Evolutionary conservation across 179 eudicot genomes (phyloP).

Genomic region (Amaranthus tricolor): DNA sequence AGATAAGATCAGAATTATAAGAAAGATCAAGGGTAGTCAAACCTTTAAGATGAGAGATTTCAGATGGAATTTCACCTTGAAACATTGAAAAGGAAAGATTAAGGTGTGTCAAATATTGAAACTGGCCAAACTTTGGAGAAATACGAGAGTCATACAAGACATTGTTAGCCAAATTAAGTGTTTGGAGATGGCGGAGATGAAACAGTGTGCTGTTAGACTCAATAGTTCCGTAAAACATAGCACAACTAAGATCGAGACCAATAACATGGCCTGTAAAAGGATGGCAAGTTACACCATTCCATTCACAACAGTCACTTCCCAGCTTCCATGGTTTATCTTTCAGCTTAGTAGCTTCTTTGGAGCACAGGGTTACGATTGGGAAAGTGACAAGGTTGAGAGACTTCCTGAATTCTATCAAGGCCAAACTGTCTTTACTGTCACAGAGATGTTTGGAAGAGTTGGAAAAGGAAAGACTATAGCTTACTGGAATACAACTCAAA

Average conservation of each 20-base stretch:
- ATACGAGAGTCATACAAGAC: not conserved
- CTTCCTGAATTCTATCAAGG: too few relatives aligned
- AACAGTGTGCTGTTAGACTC: slow-evolving; percentile 9
- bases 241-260: slow-evolving; percentile 8
- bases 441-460: too few relatives aligned
- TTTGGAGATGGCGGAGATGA: not conserved
- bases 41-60: not conserved
- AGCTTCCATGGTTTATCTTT: too few relatives aligned
- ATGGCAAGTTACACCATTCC: too few relatives aligned
- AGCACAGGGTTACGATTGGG: too few relatives aligned
- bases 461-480: too few relatives aligned
- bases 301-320: too few relatives aligned
- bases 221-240: not conserved
- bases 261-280: slow-evolving; percentile 1
- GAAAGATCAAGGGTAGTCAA: not conserved
- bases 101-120: not conserved
- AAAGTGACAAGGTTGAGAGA: too few relatives aligned
- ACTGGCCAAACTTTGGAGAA: not conserved
- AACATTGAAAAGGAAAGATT: not conserved
- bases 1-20: not conserved
- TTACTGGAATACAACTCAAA: too few relatives aligned
- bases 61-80: not conserved
- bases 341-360: too few relatives aligned
- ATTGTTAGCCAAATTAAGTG: not conserved
- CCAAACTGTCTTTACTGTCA: too few relatives aligned